These are phyloP conservation scores for Xylariaceae sp. DNA, from an alignment of 2,329 filamentous ascomycete genomes.

Conservation along the genomic window DNA sequence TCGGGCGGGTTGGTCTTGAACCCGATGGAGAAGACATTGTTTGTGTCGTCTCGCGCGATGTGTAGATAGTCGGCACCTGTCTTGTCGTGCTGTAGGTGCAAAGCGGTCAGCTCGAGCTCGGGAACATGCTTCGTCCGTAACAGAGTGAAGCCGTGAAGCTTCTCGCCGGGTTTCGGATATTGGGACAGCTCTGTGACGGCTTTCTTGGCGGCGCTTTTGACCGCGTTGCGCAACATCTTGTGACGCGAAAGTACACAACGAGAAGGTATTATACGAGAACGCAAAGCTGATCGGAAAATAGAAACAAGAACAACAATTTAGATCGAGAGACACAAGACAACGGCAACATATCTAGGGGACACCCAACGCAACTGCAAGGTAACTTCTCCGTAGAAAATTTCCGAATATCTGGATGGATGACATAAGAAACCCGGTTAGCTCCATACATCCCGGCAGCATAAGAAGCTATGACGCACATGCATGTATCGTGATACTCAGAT, in stretches of 20 bases:
- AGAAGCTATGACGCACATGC: too few species aligned
- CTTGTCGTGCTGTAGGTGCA: slow-evolving; percentile 89
- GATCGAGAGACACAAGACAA: neutral
- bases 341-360: neutral
- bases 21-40: slow-evolving; percentile 98
- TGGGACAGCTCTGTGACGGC: slow-evolving; percentile 73
- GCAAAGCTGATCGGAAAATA: neutral
- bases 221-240: slow-evolving; percentile 48
- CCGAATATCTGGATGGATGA: neutral
- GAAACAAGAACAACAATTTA: neutral
- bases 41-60: slow-evolving; percentile 89
- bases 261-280: neutral
- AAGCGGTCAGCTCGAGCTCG: slow-evolving; percentile 85
- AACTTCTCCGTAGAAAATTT: neutral
- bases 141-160: slow-evolving; percentile 90
- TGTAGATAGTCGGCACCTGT: slow-evolving; percentile 95
- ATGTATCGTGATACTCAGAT: too few species aligned
- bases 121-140: slow-evolving; percentile 86
- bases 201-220: slow-evolving; percentile 45
- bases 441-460: too few species aligned
- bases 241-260: slow-evolving; percentile 1
- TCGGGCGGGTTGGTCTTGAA: slow-evolving; percentile 99
- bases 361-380: neutral
- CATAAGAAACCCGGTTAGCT: neutral
- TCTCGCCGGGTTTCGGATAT: slow-evolving; percentile 75